A percentile compares a stretch with the other conserved stretches of the same genome.
These are phyloP conservation scores for Globisporangium nodosum DNA, from an alignment of 352 stramenopile genomes.

Conservation along the genomic window DNA sequence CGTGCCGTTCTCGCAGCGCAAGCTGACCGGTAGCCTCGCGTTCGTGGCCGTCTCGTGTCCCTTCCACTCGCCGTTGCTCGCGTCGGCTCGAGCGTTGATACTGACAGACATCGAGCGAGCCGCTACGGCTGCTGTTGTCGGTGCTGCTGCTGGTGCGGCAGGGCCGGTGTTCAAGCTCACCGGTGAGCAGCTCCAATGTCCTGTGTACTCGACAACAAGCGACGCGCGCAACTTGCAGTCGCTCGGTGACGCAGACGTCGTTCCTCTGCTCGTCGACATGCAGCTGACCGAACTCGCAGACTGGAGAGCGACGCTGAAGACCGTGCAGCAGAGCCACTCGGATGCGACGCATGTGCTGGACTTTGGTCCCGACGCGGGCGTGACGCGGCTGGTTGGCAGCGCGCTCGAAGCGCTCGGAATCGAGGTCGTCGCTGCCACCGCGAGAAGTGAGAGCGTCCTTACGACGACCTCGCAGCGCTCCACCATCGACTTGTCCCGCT, in stretches of 20 bases:
- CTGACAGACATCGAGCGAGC: constrained; percentile 44
- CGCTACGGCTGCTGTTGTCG: not conserved
- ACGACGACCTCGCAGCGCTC: constrained; percentile 14
- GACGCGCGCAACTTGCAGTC: constrained; percentile 53
- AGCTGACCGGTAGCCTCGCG: constrained; percentile 46
- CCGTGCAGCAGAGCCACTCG: constrained; percentile 26
- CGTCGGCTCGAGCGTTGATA: constrained; percentile 34
- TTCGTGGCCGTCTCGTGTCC: constrained; percentile 64
- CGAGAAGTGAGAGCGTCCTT: constrained; percentile 21
- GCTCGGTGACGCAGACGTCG: constrained; percentile 28
- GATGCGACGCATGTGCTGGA: constrained; percentile 69
- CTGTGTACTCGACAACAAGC: constrained; percentile 55
- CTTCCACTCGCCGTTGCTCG: constrained; percentile 69
- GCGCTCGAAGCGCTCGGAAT: constrained; percentile 51
- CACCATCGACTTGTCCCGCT: constrained; percentile 22
- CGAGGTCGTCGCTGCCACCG: no score
- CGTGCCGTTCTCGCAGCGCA: constrained; percentile 75
- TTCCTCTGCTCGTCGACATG: constrained; percentile 50
- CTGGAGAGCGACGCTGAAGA: constrained; percentile 47
- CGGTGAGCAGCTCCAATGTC: constrained; percentile 47
- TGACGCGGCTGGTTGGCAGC: constrained; percentile 36
- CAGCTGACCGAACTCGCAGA: constrained; percentile 59
- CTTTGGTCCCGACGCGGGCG: constrained; percentile 64
- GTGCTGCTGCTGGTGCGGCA: not conserved
- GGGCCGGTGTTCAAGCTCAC: constrained; percentile 21